Evolutionary conservation across 306 rosid genomes (phyloP).

Genomic region (Vigna radiata): DNA sequence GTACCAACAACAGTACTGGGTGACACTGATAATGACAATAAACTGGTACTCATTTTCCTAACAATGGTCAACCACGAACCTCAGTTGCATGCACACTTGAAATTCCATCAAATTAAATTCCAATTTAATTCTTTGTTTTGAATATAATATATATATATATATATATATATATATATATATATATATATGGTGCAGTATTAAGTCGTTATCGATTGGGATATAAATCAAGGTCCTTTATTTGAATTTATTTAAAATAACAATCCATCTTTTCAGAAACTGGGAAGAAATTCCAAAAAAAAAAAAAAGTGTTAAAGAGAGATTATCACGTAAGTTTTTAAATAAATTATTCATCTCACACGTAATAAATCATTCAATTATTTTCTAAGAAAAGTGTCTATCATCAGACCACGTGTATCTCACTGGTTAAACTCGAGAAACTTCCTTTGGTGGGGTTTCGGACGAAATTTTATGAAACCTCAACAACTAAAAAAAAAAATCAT

Average conservation of each 20-base stretch:
- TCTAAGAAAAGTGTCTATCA: neutral
- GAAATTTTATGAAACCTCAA: neutral
- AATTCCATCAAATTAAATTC: neutral
- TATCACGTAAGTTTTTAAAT: neutral
- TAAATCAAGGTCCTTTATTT: conserved; percentile 9
- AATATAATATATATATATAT: neutral
- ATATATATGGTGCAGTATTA: neutral
- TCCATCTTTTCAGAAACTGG: neutral
- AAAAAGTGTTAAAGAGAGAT: too few species aligned
- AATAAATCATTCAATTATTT: neutral
- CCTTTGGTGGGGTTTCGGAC: neutral
- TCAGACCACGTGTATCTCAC: neutral
- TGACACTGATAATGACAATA: too few species aligned
- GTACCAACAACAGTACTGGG: neutral
- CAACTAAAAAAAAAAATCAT: neutral
- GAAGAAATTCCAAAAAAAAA: neutral
- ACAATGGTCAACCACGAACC: neutral
- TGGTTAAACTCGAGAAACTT: neutral
- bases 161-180: neutral
- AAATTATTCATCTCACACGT: neutral
- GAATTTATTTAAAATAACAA: neutral
- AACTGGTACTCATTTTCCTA: neutral
- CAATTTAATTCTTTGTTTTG: neutral
- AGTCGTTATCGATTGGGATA: neutral
- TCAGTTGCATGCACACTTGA: conserved; percentile 6